Percentiles rank a stretch among this genome's conserved stretches.
phyloP scores from a whole-genome alignment of 2,329 filamentous ascomycete genomes.

The Conoideocrella luteorostrata region DNA sequence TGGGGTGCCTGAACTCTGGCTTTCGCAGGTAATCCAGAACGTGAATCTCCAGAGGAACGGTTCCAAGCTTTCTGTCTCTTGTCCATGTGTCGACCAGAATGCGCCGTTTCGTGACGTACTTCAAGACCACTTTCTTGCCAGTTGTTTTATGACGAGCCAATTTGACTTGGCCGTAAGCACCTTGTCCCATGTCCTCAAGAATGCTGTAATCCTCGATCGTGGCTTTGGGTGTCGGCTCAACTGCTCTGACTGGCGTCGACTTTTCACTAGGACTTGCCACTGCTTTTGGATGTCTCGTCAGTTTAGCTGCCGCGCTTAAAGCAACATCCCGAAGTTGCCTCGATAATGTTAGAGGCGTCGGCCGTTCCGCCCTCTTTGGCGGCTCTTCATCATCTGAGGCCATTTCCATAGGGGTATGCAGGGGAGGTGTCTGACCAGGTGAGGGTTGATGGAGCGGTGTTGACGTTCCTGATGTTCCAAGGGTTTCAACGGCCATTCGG shows the following conservation, averaged over 20 bases:
- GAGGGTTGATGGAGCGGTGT: constrained; percentile 75
- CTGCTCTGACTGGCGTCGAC: constrained; percentile 27
- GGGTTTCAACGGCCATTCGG: constrained; percentile 53
- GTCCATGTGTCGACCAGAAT: constrained; percentile 99
- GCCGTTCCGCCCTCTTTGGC: constrained; percentile 31
- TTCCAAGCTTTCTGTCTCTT: constrained; percentile 83
- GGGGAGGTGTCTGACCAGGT: constrained; percentile 60
- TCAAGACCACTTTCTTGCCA: constrained; percentile 83
- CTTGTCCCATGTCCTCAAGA: constrained; percentile 96
- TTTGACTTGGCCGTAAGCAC: constrained; percentile 96
- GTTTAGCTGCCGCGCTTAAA: constrained; percentile 46
- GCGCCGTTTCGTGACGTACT: constrained; percentile 94
- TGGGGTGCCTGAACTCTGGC: constrained; percentile 60
- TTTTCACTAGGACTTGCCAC: constrained; percentile 25
- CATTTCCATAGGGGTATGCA: constrained; percentile 51
- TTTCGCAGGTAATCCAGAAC: constrained; percentile 87
- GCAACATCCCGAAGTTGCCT: constrained; percentile 53
- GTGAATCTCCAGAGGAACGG: constrained; percentile 93
- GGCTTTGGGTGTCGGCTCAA: constrained; percentile 56
- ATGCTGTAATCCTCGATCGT: constrained; percentile 86
- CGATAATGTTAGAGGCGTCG: constrained; percentile 43
- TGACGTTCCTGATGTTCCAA: constrained; percentile 54
- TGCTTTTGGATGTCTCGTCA: constrained; percentile 36
- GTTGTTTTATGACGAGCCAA: constrained; percentile 78
- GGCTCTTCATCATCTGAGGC: constrained; percentile 43